Evolutionary conservation across 1,284 basidiomycete species (phyloP), one percentile per base, ranked within the genome.

Genomic region (Amylostereum areolatum): DNA sequence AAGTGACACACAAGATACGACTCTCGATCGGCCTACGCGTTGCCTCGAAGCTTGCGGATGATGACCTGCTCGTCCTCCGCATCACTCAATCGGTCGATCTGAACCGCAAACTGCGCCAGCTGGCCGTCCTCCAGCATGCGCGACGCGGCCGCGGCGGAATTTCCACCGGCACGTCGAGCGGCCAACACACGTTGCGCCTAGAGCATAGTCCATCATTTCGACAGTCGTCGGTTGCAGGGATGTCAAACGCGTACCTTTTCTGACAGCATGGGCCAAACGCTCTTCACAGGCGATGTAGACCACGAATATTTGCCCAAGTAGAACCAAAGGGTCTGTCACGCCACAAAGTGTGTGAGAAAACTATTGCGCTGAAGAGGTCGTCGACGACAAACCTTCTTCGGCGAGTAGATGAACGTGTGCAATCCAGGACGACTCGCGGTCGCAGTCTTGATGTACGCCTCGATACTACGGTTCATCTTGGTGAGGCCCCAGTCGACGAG

Each of bases 401-500:
- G 56, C 3, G 73, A 69, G 54, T 66, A 71, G 11, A 67, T 64
- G 54, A 82, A 80, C 0, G 75, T 73, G 48, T 83, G 76, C 12
- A 72, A 57, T 3, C 65, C 49, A 4, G 52, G 45, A 7, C 58
- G 56, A 49, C 44, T 52, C 8, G 55, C 57, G 18, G 54, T 50
- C 8, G 55, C 48, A 8, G 43, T 10, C 37, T 50, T 59, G 43
- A 81, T 66, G 41, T 72, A 73, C 5, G 53, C 46, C 31, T 54
- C 52, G 1, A 72, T 60, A 1, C 51, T 57, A 29, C 56, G 52
- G 49, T 73, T 75, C 5, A 62, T 63, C 27, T 57, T 48, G 7
- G 49, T 50, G 2, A 59, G 60, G 29, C 73, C 71, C 79, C 80
- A 83, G 53, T 78, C 77, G 43, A 83, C 65, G 27, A 82, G 55